Conservation (phyloP, 1,284 basidiomycete genomes). For the Anthracocystis setariae region DNA sequence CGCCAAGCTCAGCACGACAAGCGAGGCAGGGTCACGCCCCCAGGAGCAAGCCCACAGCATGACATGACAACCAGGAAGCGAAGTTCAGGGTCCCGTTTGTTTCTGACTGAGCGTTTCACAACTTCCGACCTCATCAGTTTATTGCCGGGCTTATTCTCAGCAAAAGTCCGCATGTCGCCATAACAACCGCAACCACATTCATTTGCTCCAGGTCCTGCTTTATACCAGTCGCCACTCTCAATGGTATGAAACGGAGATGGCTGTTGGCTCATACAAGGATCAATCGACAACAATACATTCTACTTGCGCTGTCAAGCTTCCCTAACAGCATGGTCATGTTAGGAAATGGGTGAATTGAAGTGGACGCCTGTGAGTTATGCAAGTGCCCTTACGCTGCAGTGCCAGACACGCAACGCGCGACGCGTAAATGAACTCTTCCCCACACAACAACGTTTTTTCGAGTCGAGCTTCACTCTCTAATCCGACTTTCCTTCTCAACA, state of each 20-base stretch:
- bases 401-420: slow-evolving; percentile 5
- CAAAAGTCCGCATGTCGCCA: background rate
- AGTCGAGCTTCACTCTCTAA: background rate
- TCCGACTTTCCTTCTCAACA: slow-evolving; percentile 3
- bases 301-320: too few species aligned
- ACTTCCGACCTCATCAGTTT: background rate
- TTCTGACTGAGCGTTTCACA: background rate
- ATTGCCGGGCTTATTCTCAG: background rate
- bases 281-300: too few species aligned
- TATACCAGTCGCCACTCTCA: background rate
- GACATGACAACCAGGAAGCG: too few species aligned
- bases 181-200: background rate
- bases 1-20: too few species aligned
- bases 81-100: background rate
- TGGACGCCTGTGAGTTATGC: too few species aligned
- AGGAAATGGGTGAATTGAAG: too few species aligned
- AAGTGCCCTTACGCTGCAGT: too few species aligned
- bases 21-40: too few species aligned
- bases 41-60: too few species aligned
- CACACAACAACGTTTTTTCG: slow-evolving; percentile 5
- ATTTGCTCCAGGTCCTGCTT: too few species aligned
- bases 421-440: slow-evolving; percentile 16
- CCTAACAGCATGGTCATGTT: too few species aligned
- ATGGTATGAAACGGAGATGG: background rate
- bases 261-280: background rate